Conservation (phyloP, 345 rosid genomes). For the Heritiera fomes region DNA sequence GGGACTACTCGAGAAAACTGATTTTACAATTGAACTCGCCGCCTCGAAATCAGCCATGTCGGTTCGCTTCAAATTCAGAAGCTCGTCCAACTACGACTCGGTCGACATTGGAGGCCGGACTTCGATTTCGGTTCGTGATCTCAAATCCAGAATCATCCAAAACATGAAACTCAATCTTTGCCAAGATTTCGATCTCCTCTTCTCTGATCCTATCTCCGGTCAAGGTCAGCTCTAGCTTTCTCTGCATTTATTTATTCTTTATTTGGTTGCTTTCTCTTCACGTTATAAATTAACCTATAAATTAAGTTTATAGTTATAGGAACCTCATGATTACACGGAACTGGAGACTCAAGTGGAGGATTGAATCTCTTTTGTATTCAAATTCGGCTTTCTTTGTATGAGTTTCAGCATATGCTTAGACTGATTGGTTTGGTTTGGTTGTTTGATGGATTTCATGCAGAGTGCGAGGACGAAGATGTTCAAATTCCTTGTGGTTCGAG, state of each 20-base stretch:
- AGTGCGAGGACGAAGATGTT: constrained; percentile 33
- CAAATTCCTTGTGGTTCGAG: constrained; percentile 47
- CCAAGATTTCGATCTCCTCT: constrained; percentile 42
- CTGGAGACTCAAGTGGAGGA: background rate
- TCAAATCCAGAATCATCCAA: constrained; percentile 39
- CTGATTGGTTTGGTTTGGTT: background rate
- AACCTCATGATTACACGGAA: background rate
- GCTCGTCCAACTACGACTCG: constrained; percentile 36
- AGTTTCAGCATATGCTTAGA: background rate
- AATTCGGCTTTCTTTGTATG: background rate
- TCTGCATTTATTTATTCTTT: background rate
- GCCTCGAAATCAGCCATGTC: constrained; percentile 34
- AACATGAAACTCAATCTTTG: constrained; percentile 35
- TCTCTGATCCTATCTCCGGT: constrained; percentile 38
- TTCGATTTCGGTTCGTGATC: constrained; percentile 45
- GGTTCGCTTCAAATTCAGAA: constrained; percentile 44
- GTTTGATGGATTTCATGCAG: constrained; percentile 30
- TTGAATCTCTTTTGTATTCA: background rate
- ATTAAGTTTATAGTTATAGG: background rate
- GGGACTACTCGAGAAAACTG: background rate
- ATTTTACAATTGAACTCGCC: constrained; percentile 2
- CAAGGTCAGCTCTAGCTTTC: constrained; percentile 31
- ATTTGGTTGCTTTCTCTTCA: constrained; percentile 2
- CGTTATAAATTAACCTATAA: background rate
- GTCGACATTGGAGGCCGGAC: constrained; percentile 38